A percentile compares a stretch with the other conserved stretches of the same genome.
Conservation (phyloP, 139 green algal genomes). For the Chlamydomonas asymmetrica region DNA sequence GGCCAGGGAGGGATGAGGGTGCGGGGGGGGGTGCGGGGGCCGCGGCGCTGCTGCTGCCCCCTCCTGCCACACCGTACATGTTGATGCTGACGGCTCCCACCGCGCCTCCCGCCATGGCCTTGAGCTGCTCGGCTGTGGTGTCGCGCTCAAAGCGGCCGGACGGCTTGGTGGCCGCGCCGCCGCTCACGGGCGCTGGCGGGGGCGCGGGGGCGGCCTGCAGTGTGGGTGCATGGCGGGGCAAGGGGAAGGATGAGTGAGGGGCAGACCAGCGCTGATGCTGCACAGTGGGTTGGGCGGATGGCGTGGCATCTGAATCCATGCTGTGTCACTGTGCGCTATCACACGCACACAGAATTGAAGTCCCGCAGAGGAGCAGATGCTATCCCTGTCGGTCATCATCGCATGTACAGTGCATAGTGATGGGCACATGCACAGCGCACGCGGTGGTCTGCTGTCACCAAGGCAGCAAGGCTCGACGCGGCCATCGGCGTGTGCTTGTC, state of each 20-base stretch:
- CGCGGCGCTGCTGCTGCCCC: neutral
- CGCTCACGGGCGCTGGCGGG: neutral
- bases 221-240: neutral
- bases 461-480: neutral
- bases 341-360: too few species aligned
- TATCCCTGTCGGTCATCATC: too few species aligned
- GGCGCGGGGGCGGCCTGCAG: neutral
- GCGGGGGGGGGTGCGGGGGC: neutral
- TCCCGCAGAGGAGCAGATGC: too few species aligned
- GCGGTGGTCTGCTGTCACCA: too few species aligned
- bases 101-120: conserved; percentile 30
- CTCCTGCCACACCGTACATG: conserved; percentile 39
- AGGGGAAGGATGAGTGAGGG: neutral
- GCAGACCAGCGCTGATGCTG: neutral
- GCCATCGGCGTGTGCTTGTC: conserved; percentile 1
- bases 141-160: conserved; percentile 54
- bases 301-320: neutral
- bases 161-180: conserved; percentile 25
- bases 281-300: neutral
- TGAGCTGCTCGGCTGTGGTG: conserved; percentile 26
- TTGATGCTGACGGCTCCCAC: conserved; percentile 1
- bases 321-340: neutral
- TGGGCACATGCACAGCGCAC: neutral
- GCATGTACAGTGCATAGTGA: neutral
- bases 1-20: too few species aligned